Conservation (phyloP, 441 rosid genomes). For the Pelargonium fulgidum region DNA sequence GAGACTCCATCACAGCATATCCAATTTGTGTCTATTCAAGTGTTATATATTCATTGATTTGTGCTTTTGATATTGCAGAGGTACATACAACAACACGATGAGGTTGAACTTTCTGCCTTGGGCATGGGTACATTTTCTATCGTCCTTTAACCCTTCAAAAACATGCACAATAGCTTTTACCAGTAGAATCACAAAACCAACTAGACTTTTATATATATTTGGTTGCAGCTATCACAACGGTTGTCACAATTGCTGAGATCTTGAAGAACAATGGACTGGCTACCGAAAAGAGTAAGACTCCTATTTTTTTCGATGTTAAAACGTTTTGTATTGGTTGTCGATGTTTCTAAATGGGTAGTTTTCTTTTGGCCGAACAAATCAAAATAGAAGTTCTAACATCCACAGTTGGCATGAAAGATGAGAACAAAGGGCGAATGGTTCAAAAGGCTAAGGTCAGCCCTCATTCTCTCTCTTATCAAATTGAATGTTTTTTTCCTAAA, state of each 20-base stretch:
- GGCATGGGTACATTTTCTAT: conserved; percentile 38
- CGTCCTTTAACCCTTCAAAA: not conserved
- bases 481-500: too few species aligned
- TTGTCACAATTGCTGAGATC: conserved; percentile 83
- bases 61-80: conserved; percentile 25
- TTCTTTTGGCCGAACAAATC: conserved; percentile 10
- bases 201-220: too few species aligned
- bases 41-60: too few species aligned
- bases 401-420: conserved; percentile 79
- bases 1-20: too few species aligned
- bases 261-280: conserved; percentile 92
- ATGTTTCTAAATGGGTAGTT: not conserved
- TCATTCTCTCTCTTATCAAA: too few species aligned
- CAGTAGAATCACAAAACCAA: too few species aligned
- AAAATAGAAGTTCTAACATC: conserved; percentile 72
- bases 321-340: not conserved
- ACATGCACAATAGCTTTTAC: too few species aligned
- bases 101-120: conserved; percentile 41
- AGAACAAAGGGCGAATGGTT: conserved; percentile 59
- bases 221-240: conserved; percentile 72
- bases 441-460: conserved; percentile 97
- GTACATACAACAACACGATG: conserved; percentile 37
- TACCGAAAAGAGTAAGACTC: conserved; percentile 68
- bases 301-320: too few species aligned
- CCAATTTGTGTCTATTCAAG: too few species aligned